These are phyloP conservation scores for Ascodesmis nigricans DNA, from an alignment of 495 filamentous ascomycete genomes.

Conservation along the genomic window DNA sequence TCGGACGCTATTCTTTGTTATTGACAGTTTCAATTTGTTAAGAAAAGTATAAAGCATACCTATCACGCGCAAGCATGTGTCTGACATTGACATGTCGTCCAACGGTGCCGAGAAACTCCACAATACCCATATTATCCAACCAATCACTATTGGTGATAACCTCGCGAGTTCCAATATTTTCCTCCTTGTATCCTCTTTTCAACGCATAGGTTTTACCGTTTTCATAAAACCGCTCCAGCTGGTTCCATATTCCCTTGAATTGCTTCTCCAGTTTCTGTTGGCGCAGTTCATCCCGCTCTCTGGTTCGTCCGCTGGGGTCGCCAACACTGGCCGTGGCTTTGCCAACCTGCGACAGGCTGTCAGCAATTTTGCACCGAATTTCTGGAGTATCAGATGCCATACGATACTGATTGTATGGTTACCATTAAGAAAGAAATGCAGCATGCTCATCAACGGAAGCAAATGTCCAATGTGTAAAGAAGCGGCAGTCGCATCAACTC, in stretches of 20 bases:
- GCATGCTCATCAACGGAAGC: constrained; percentile 77
- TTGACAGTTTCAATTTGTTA: neutral
- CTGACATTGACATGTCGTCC: constrained; percentile 54
- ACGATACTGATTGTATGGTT: constrained; percentile 49
- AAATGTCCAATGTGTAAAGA: constrained; percentile 88
- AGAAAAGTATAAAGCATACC: constrained; percentile 33
- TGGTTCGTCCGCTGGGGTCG: constrained; percentile 60
- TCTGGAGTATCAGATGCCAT: constrained; percentile 17
- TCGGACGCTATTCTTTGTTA: constrained; percentile 39
- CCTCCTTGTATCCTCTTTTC: constrained; percentile 36
- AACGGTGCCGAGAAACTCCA: constrained; percentile 49
- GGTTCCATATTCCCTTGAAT: constrained; percentile 53
- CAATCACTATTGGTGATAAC: constrained; percentile 61
- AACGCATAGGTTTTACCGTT: constrained; percentile 42
- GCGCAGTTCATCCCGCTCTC: constrained; percentile 37
- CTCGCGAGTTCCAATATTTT: constrained; percentile 39
- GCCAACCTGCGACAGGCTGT: too few species aligned
- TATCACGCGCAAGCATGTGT: constrained; percentile 72
- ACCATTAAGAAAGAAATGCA: constrained; percentile 80
- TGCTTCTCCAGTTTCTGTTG: constrained; percentile 39
- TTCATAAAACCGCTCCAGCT: constrained; percentile 54
- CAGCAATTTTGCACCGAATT: too few species aligned
- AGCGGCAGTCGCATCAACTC: constrained; percentile 76
- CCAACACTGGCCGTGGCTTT: constrained; percentile 71
- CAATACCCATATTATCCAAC: constrained; percentile 44